phyloP scores from a whole-genome alignment of 768 basidiomycete genomes.

The Rhodotorula paludigena region DNA sequence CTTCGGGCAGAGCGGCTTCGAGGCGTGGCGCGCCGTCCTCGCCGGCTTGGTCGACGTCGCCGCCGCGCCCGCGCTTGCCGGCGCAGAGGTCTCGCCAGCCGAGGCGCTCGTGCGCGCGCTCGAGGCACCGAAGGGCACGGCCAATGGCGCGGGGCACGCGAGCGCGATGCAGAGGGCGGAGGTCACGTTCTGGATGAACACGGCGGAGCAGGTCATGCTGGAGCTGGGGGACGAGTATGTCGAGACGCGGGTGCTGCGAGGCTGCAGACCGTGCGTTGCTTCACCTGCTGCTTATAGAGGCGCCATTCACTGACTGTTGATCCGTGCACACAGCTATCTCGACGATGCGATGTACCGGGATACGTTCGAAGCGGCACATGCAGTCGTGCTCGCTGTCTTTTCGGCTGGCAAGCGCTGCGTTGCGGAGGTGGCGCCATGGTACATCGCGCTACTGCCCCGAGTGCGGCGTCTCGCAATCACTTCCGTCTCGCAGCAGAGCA shows the following conservation, averaged over 20 bases:
- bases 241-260: slow-evolving; percentile 56
- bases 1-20: slow-evolving; percentile 68
- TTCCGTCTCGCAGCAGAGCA: slow-evolving; percentile 55
- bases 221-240: slow-evolving; percentile 57
- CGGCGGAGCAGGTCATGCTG: slow-evolving; percentile 71
- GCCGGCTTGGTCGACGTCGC: slow-evolving; percentile 74
- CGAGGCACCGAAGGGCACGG: background rate
- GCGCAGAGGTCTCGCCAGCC: background rate
- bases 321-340: slow-evolving; percentile 54
- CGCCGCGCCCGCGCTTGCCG: slow-evolving; percentile 47
- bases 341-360: slow-evolving; percentile 60
- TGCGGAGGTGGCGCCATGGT: slow-evolving; percentile 66
- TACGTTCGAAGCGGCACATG: slow-evolving; percentile 81
- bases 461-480: slow-evolving; percentile 49
- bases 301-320: slow-evolving; percentile 1
- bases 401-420: slow-evolving; percentile 55
- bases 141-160: slow-evolving; percentile 12
- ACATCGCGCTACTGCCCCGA: slow-evolving; percentile 64
- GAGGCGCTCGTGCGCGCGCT: slow-evolving; percentile 18
- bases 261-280: slow-evolving; percentile 61
- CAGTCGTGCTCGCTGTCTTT: slow-evolving; percentile 70
- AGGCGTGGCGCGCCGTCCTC: slow-evolving; percentile 67
- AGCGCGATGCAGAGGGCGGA: slow-evolving; percentile 46
- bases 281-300: background rate
- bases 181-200: slow-evolving; percentile 63